Evolutionary conservation across 2,329 filamentous ascomycete species (phyloP).

Genomic region (Epichloe hybrida): DNA sequence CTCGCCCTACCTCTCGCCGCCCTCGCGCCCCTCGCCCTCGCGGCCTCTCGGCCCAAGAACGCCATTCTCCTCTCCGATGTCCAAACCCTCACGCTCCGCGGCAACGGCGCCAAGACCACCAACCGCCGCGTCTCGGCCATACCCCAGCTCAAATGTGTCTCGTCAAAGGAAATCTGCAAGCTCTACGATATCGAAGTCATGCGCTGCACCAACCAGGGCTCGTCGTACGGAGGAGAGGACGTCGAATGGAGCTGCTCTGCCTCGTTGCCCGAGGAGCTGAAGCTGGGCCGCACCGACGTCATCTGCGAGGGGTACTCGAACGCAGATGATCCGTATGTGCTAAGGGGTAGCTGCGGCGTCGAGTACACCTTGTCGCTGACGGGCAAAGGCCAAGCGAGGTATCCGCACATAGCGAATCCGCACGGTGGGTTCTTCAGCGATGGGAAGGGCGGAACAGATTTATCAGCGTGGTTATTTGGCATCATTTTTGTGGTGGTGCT

Average conservation of each 20-base stretch:
- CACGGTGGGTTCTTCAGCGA: slow-evolving; percentile 22
- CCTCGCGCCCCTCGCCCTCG: slow-evolving; percentile 14
- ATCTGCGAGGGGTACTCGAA: slow-evolving; percentile 78
- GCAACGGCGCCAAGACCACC: slow-evolving; percentile 49
- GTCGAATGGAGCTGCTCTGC: slow-evolving; percentile 83
- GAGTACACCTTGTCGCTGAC: slow-evolving; percentile 77
- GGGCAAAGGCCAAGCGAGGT: slow-evolving; percentile 57
- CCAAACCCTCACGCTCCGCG: slow-evolving; percentile 63
- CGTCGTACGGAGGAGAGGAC: slow-evolving; percentile 65
- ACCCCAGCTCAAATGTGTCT: slow-evolving; percentile 63
- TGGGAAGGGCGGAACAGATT: slow-evolving; percentile 18
- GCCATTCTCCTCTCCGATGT: slow-evolving; percentile 50
- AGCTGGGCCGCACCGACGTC: slow-evolving; percentile 76
- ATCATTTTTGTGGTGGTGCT: slow-evolving; percentile 46
- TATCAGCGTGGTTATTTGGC: slow-evolving; percentile 39
- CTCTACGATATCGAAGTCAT: slow-evolving; percentile 68
- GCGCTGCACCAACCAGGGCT: slow-evolving; percentile 79
- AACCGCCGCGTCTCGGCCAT: slow-evolving; percentile 64
- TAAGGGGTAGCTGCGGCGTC: slow-evolving; percentile 85
- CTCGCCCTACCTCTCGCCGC: slow-evolving; percentile 11
- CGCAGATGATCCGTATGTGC: slow-evolving; percentile 68
- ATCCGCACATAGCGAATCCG: slow-evolving; percentile 39
- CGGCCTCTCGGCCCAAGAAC: slow-evolving; percentile 26
- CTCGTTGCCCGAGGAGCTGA: slow-evolving; percentile 44
- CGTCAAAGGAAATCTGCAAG: slow-evolving; percentile 47